Evolutionary conservation across 2,329 filamentous ascomycete genomes (phyloP).

Genomic region (Fusarium falciforme): DNA sequence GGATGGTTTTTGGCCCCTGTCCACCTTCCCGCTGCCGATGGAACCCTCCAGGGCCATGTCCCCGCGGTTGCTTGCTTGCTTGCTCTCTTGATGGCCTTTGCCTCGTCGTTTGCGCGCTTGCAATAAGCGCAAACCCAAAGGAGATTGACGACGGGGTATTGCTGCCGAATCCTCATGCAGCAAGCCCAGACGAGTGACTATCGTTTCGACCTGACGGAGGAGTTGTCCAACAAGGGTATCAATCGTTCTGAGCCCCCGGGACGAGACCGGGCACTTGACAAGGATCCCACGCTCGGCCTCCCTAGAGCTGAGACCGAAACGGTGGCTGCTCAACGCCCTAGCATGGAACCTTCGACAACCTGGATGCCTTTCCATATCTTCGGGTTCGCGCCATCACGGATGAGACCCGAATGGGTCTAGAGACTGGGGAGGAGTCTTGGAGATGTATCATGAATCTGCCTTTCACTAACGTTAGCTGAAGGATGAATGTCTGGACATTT

Average conservation of each 20-base stretch:
- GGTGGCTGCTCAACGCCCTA: slow-evolving; percentile 24
- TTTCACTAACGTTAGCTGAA: slow-evolving; percentile 1
- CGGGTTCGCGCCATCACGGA: slow-evolving; percentile 28
- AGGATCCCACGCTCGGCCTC: slow-evolving; percentile 21
- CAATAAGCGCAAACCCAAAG: slow-evolving; percentile 11
- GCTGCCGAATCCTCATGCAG: slow-evolving; percentile 2
- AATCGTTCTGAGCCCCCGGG: slow-evolving; percentile 6
- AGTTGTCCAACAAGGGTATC: slow-evolving; percentile 19
- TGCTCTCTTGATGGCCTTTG: neutral
- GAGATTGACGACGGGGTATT: slow-evolving; percentile 14
- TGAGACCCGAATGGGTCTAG: slow-evolving; percentile 24
- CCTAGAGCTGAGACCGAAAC: slow-evolving; percentile 42
- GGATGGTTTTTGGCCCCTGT: slow-evolving; percentile 7
- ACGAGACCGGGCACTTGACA: slow-evolving; percentile 8
- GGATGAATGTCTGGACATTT: neutral
- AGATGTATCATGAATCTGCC: slow-evolving; percentile 19
- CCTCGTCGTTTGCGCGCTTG: slow-evolving; percentile 4
- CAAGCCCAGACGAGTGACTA: slow-evolving; percentile 4
- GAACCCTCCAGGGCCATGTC: slow-evolving; percentile 4
- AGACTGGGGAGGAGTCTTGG: slow-evolving; percentile 1
- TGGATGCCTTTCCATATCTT: slow-evolving; percentile 33
- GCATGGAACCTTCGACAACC: slow-evolving; percentile 6
- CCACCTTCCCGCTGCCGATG: slow-evolving; percentile 16
- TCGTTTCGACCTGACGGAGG: slow-evolving; percentile 9
- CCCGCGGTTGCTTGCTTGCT: neutral